Evolutionary conservation across 805 yeast species (phyloP).

Genomic region (Teunomyces atbi): DNA sequence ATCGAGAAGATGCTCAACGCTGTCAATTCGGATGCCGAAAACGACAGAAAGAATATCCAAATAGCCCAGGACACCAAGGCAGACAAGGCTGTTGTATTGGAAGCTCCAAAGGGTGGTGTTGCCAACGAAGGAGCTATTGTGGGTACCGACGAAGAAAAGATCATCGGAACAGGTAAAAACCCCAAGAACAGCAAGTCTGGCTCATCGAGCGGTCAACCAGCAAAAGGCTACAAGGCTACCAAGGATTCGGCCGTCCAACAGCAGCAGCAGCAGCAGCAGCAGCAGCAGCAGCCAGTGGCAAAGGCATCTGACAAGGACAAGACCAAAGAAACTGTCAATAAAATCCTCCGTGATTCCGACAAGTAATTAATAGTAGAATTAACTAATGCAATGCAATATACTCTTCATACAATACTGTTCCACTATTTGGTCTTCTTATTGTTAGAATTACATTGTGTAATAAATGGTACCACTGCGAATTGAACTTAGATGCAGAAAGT

Average conservation of each 20-base stretch:
- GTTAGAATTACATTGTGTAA: neutral
- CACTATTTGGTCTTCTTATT: neutral
- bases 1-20: constrained; percentile 28
- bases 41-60: constrained; percentile 31
- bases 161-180: constrained; percentile 21
- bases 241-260: constrained; percentile 4
- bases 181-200: neutral
- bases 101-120: constrained; percentile 47
- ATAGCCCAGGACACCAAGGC: constrained; percentile 42
- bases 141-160: constrained; percentile 37
- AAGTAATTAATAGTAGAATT: neutral
- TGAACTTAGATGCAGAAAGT: neutral
- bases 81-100: constrained; percentile 11
- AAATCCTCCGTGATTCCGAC: neutral
- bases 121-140: constrained; percentile 46
- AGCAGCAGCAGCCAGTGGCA: neutral
- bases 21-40: constrained; percentile 30
- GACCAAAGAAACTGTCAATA: neutral
- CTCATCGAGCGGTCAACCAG: neutral
- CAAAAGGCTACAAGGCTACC: constrained; percentile 13
- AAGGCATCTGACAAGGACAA: neutral
- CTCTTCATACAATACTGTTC: neutral
- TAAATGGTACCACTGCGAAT: neutral
- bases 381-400: neutral
- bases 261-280: neutral